Conservation (phyloP, 1,284 basidiomycete genomes). For the Coniferiporia weirii region DNA sequence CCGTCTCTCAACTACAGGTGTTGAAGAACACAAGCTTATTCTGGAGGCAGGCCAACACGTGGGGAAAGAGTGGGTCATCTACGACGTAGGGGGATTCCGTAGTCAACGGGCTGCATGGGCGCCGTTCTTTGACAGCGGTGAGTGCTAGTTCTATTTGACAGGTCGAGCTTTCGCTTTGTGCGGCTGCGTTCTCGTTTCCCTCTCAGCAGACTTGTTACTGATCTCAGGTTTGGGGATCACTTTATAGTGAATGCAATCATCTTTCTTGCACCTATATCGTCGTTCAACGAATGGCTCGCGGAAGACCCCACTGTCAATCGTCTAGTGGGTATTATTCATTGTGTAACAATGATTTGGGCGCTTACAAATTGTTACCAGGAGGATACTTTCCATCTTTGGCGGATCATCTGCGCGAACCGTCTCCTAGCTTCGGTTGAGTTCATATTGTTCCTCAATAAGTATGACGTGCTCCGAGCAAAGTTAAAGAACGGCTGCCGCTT, state of each 20-base stretch:
- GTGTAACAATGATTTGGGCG: neutral
- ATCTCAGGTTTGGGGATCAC: neutral
- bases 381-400: conserved; percentile 25
- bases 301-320: conserved; percentile 57
- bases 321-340: conserved; percentile 34
- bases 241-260: conserved; percentile 51
- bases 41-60: conserved; percentile 41
- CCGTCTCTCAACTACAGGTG: conserved; percentile 56
- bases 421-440: conserved; percentile 22
- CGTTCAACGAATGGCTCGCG: conserved; percentile 56
- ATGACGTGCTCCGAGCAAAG: conserved; percentile 21
- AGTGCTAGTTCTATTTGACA: conserved; percentile 15
- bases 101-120: conserved; percentile 57
- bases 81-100: conserved; percentile 55
- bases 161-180: neutral
- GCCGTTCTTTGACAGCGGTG: conserved; percentile 61
- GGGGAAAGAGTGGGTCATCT: conserved; percentile 52
- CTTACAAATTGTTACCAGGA: conserved; percentile 12
- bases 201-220: neutral
- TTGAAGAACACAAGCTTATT: conserved; percentile 54
- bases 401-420: conserved; percentile 22
- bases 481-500: conserved; percentile 21
- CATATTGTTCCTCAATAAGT: conserved; percentile 25
- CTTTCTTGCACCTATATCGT: conserved; percentile 61
- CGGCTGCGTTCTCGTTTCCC: neutral